A percentile compares a stretch with the other conserved stretches of the same genome.
phyloP scores from a whole-genome alignment of 1,284 basidiomycete genomes.

The Caloboletus firmus region DNA sequence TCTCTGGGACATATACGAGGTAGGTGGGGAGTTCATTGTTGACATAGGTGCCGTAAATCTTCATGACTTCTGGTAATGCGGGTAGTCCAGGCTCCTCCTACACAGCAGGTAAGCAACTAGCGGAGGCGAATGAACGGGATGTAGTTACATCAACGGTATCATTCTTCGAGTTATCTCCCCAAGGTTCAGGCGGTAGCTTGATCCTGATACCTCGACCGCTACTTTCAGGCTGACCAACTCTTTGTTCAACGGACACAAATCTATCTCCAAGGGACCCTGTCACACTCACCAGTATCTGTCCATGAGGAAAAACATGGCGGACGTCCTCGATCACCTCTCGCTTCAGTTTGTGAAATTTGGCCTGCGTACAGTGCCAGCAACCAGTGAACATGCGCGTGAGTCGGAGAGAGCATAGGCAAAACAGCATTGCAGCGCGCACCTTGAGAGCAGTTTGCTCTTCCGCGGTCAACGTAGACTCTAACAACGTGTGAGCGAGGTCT shows the following conservation, averaged over 20 bases:
- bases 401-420: background rate
- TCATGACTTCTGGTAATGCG: slow-evolving; percentile 29
- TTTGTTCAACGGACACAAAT: background rate
- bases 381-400: no score
- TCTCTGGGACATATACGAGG: slow-evolving; percentile 30
- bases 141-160: slow-evolving; percentile 18
- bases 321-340: slow-evolving; percentile 33
- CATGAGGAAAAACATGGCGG: slow-evolving; percentile 30
- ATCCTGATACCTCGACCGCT: slow-evolving; percentile 29
- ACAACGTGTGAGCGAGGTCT: slow-evolving; percentile 26
- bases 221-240: slow-evolving; percentile 21
- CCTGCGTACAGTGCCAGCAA: no score
- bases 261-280: accelerated
- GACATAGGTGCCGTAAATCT: slow-evolving; percentile 19
- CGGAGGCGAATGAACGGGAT: background rate
- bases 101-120: slow-evolving; percentile 4
- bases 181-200: slow-evolving; percentile 26
- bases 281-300: slow-evolving; percentile 29
- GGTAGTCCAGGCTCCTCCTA: slow-evolving; percentile 22
- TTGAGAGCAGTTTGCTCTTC: slow-evolving; percentile 30
- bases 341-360: slow-evolving; percentile 34
- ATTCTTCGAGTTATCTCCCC: background rate
- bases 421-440: slow-evolving; percentile 13
- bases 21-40: slow-evolving; percentile 35
- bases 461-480: slow-evolving; percentile 24